Evolutionary conservation across 768 basidiomycete genomes (phyloP).

Genomic region (Saitozyma podzolica): DNA sequence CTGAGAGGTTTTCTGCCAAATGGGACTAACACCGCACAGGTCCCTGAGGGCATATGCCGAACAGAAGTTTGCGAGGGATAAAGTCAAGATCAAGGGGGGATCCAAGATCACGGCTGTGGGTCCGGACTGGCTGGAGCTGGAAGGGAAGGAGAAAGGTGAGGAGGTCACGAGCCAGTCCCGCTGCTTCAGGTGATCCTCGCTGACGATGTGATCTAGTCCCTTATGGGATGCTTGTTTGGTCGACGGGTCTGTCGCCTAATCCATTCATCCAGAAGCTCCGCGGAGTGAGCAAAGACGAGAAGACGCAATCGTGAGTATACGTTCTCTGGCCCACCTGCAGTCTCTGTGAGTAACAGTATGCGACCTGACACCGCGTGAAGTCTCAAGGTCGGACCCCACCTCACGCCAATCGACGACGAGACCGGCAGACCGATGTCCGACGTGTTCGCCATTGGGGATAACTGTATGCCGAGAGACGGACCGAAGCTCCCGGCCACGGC

Average conservation of each 20-base stretch:
- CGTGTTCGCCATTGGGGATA: constrained; percentile 82
- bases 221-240: constrained; percentile 83
- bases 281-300: constrained; percentile 64
- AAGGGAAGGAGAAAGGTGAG: constrained; percentile 64
- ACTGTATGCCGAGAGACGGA: constrained; percentile 61
- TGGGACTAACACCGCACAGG: constrained; percentile 55
- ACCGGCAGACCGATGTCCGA: constrained; percentile 63
- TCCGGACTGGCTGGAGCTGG: constrained; percentile 31
- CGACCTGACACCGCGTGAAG: background rate
- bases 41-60: constrained; percentile 69
- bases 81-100: constrained; percentile 22
- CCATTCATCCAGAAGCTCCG: constrained; percentile 68
- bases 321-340: no score
- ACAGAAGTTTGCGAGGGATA: constrained; percentile 57
- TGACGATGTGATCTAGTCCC: constrained; percentile 58
- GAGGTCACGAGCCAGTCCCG: background rate
- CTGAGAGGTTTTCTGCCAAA: background rate
- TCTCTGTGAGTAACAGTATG: no score
- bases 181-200: constrained; percentile 1
- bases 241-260: constrained; percentile 79
- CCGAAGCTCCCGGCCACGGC: constrained; percentile 74
- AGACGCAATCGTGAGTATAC: constrained; percentile 58
- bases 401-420: constrained; percentile 61
- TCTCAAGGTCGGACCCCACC: constrained; percentile 60
- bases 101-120: constrained; percentile 29